phyloP scores from a whole-genome alignment of 2,329 filamentous ascomycete genomes.

The Neofusicoccum kwambonambiense region DNA sequence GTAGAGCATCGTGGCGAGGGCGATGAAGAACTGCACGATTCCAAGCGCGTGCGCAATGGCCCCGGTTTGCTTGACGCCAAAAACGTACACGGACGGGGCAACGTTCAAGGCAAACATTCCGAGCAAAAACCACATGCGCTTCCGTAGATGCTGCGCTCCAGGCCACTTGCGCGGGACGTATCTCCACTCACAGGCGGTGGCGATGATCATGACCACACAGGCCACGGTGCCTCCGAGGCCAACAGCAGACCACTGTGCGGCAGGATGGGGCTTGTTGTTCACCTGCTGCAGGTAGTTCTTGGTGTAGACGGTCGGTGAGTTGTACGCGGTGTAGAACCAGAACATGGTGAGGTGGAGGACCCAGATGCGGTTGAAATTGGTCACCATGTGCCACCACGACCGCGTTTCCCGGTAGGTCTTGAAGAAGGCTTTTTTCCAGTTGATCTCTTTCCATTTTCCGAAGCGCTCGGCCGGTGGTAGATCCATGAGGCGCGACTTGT shows the following conservation, averaged over 20 bases:
- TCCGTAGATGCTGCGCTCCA: conserved; percentile 92
- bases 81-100: conserved; percentile 83
- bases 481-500: conserved; percentile 93
- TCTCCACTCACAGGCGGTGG: conserved; percentile 85
- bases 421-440: conserved; percentile 99
- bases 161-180: conserved; percentile 95
- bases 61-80: conserved; percentile 60
- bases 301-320: conserved; percentile 82
- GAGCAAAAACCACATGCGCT: conserved; percentile 81
- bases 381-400: conserved; percentile 94
- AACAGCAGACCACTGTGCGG: conserved; percentile 79
- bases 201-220: conserved; percentile 81
- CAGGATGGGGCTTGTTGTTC: conserved; percentile 69
- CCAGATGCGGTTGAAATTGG: conserved; percentile 99
- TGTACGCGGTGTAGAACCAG: conserved; percentile 92
- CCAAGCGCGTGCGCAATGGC: conserved; percentile 70
- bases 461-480: conserved; percentile 86
- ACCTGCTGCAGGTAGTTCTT: conserved; percentile 77
- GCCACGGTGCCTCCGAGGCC: conserved; percentile 83
- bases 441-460: conserved; percentile 84
- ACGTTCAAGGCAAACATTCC: conserved; percentile 77
- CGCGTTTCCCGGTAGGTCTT: conserved; percentile 98
- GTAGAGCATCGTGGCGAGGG: conserved; percentile 67
- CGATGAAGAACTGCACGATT: conserved; percentile 91
- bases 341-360: conserved; percentile 91